Conservation (phyloP, 1,284 basidiomycete genomes). For the Tylopilus orsonianus region DNA sequence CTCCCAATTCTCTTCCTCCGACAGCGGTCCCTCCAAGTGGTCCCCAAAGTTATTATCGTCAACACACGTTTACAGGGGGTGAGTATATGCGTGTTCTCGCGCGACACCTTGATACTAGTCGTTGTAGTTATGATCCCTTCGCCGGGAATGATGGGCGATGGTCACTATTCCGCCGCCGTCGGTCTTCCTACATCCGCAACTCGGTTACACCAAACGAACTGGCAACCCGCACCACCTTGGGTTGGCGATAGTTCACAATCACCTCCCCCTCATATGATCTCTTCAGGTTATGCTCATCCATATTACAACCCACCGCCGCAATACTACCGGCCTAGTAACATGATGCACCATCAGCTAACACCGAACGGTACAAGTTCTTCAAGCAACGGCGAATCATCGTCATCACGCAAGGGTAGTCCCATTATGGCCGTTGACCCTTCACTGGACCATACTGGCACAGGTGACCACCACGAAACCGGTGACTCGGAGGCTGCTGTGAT, state of each 20-base stretch:
- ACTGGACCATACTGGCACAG: constrained; percentile 17
- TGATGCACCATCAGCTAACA: constrained; percentile 28
- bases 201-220: constrained; percentile 44
- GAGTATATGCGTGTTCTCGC: constrained; percentile 6
- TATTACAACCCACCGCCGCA: constrained; percentile 46
- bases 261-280: constrained; percentile 36
- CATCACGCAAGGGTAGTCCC: constrained; percentile 31
- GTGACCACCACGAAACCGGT: constrained; percentile 16
- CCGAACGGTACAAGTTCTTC: constrained; percentile 20
- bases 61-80: constrained; percentile 49
- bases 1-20: constrained; percentile 32
- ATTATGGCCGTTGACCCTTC: constrained; percentile 29
- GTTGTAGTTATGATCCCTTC: constrained; percentile 31
- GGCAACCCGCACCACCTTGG: constrained; percentile 40
- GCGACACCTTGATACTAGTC: constrained; percentile 1
- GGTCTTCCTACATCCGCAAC: constrained; percentile 54
- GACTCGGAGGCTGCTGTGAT: constrained; percentile 34
- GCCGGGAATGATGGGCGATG: constrained; percentile 33
- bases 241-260: constrained; percentile 31
- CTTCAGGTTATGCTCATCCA: constrained; percentile 42
- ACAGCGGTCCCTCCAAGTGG: constrained; percentile 35
- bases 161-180: constrained; percentile 36
- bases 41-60: constrained; percentile 61
- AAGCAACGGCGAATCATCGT: constrained; percentile 27
- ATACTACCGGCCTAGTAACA: constrained; percentile 46